phyloP scores from a whole-genome alignment of 805 yeast genomes.

The Saccharomycopsis amapae region DNA sequence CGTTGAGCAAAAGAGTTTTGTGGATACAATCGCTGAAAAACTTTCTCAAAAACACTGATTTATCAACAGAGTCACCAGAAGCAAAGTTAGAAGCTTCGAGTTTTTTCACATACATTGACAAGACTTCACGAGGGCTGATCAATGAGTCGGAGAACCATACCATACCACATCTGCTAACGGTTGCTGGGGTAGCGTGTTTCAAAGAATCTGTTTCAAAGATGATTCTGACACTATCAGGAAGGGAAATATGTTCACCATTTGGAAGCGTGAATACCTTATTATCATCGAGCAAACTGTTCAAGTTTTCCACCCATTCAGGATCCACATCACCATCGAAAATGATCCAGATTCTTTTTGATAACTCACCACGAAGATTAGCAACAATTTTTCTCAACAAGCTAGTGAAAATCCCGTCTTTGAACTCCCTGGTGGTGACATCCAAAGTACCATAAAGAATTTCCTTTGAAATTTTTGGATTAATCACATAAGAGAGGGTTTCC shows the following conservation, averaged over 20 bases:
- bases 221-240: slow-evolving; percentile 58
- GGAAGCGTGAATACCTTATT: slow-evolving; percentile 76
- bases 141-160: slow-evolving; percentile 52
- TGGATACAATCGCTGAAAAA: neutral
- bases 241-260: slow-evolving; percentile 73
- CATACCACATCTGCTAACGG: slow-evolving; percentile 89
- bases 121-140: slow-evolving; percentile 21
- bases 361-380: slow-evolving; percentile 52
- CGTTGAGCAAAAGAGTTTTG: neutral
- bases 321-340: slow-evolving; percentile 90
- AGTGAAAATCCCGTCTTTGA: slow-evolving; percentile 87
- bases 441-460: slow-evolving; percentile 59
- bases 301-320: slow-evolving; percentile 87
- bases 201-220: slow-evolving; percentile 72
- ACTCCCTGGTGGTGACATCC: slow-evolving; percentile 75
- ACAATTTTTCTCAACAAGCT: slow-evolving; percentile 50
- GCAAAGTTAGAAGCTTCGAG: neutral
- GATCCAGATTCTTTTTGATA: slow-evolving; percentile 56
- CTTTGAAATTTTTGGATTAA: slow-evolving; percentile 77
- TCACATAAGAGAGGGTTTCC: slow-evolving; percentile 36
- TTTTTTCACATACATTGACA: neutral
- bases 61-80: neutral
- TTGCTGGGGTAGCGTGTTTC: slow-evolving; percentile 75
- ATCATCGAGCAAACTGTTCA: slow-evolving; percentile 88
- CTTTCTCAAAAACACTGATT: neutral